Evolutionary conservation across 305 asterid genomes (phyloP), one percentile per base, ranked within the genome.

Genomic region (Petunia hybrid): DNA sequence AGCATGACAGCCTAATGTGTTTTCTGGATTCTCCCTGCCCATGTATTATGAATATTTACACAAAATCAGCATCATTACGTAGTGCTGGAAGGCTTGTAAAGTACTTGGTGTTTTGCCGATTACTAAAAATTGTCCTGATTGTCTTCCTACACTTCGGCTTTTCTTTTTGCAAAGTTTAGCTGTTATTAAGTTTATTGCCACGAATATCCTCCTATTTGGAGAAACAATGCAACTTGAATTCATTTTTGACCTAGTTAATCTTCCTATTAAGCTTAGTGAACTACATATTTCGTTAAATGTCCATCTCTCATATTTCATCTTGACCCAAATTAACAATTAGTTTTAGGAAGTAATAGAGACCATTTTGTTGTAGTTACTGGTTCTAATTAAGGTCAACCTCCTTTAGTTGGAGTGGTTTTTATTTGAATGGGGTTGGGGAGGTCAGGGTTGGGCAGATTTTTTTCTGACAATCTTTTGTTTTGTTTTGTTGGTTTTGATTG

Each of bases 261-360:
- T 74, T 73, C 38, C 36, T 53, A 74, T 51, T 73, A 36, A 74
- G 48, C 39, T 53, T 74, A 38, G 65, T 53, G 51, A 74, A 38
- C 79, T 53, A 39, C 48, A 74, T 74, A 73, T 53, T 74, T 10
- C 12, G 8, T 36, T 38, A 74, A 55, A 14, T 75, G 65, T 38
- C 51, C 46, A 38, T 74, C 65, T 75, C 65, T 55, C 79, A 55
- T 38, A 75, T 55, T 75, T 75, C 79, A n/a, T 38, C 65, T 74
- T 55, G 43, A 39, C 43, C 51, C 65, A 39, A 65, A 75, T 75
- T 55, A 75, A 9, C 79, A 36, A 63, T 62, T 38, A 75, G 39
- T 38, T 55, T n/a, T 14, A 38, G 51, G 14, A 64, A 73, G 31
- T 73, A 35, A 73, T 48, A 55, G 78, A 53, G 62, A 55, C 51